Base-by-base conservation (phyloP, 2,329 filamentous ascomycete genomes). In the Pseudogymnoascus sp. region DNA sequence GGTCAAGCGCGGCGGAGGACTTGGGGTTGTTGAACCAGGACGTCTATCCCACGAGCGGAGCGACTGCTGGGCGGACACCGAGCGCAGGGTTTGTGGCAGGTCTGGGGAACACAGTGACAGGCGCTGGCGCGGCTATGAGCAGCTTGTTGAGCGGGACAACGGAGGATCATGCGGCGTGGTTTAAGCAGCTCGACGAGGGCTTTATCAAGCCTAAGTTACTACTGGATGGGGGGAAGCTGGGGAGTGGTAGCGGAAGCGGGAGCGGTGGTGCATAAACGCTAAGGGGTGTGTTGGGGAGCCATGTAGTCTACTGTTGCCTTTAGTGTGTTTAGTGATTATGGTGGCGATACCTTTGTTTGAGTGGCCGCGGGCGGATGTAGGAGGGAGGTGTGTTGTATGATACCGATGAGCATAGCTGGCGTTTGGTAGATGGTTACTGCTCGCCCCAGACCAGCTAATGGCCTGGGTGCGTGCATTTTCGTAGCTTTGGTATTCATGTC, bases 191-290 rank as follows among this genome's bases (percentile, higher is more conserved):
- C 65, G 95, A 99, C 74, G 95, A 99, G 76, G 91, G 93, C 65
- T 97, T 92, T 74, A 93, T 97, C 76, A 97, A 97, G 80, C 93
- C 93, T 17, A 90, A 88, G 73, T 77, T 97, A 63, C 76, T 97
- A 68, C 82, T 97, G 19, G 93, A 97, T 76, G 89, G 88, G 13
- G 73, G 73, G 2, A 74, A 72, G 44, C 40, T 19, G 9, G 40
- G 59, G 4, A 40, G 17, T 61, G 59, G 59, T 4, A 33, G 50
- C 15, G 50, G 42, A 5, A 47, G 42, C n/a, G 42, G 50, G 9
- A 57, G 50, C 3, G 50, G 50, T 35, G 50, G 50, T 35, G 50
- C 10, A 28, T 57, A 57, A 17, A 19, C 4, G 17, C 7, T 21
- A n/a, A 35, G 15, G 10, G 4, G 50, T 19, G 9, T 53, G 26